phyloP scores from a whole-genome alignment of 371 early-diverging fungal species.

The Mortierella sp. region DNA sequence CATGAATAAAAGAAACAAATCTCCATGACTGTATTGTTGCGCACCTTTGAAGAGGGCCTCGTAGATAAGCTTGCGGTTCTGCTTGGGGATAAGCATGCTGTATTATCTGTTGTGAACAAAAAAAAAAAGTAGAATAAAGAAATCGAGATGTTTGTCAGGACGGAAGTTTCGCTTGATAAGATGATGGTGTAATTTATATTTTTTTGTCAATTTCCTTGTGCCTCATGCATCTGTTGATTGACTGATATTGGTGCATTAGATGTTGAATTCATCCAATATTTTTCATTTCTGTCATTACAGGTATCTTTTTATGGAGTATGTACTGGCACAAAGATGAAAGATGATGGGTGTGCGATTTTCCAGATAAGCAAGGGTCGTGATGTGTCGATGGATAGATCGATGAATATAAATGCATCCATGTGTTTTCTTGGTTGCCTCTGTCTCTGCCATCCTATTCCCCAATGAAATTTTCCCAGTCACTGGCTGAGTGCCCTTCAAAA shows the following conservation, averaged over 20 bases:
- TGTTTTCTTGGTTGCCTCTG: background rate
- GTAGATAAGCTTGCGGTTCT: slow-evolving; percentile 96
- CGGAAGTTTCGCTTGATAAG: background rate
- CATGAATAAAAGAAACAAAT: background rate
- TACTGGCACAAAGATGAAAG: no score
- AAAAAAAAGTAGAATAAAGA: background rate
- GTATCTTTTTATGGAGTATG: background rate
- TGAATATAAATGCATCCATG: slow-evolving; percentile 12
- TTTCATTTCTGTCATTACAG: background rate
- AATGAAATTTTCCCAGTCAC: background rate
- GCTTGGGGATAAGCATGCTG: slow-evolving; percentile 96
- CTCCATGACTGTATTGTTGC: slow-evolving; percentile 11
- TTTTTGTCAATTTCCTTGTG: background rate
- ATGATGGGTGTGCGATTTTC: background rate
- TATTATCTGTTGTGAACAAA: slow-evolving; percentile 45
- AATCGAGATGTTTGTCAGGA: background rate
- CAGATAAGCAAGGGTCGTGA: background rate
- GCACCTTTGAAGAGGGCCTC: slow-evolving; percentile 91
- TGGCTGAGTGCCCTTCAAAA: background rate
- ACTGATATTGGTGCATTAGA: background rate
- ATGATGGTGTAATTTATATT: background rate
- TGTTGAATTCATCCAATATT: background rate
- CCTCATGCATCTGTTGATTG: no score
- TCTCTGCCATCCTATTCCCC: background rate
- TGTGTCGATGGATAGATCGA: slow-evolving; percentile 16